Base-by-base conservation (phyloP, 805 yeast genomes). In the Metschnikowia aberdeeniae region DNA sequence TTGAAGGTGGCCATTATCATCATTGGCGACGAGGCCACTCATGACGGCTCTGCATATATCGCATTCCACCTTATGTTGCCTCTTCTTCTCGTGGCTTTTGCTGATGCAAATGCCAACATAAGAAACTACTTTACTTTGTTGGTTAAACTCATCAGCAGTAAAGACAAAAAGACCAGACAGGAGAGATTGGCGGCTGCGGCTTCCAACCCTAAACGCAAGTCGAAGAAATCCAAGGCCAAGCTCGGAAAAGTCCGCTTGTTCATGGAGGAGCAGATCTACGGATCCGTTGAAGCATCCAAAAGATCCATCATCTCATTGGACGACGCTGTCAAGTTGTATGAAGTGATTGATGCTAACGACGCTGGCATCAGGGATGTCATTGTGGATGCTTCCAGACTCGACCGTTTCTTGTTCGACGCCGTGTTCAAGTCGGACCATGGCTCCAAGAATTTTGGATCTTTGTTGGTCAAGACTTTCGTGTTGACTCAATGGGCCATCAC, bases 261-360 rank as follows among this genome's bases (percentile, higher is more conserved):
- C 50, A 61, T 84, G 62, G 74, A 73, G 27, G 71, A 77, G 13
- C 70, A 73, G 37, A 70, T 89, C 12, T 90, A 84, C 58, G 89
- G 84, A 10, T 58, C 68, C 7, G 55, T 56, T 12, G 62, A 70
- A 10, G 70, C 77, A 2, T 56, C 67, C 10, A 66, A 71, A 13
- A 62, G 85, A 41, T 78, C 84, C 22, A 68, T 82, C 43, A 71
- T 87, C 22, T 66, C 83, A 19, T 84, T 89, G 31, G 77, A 77
- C 37, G 96, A 89, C 58, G 79, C 81, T n/a, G 67, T 46, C 66
- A 69, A 24, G 52, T 62, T 45, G 54, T 59, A 31, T 61, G 80
- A 54, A 13, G 42, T 47, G 6, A 49, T 69, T 26, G 46, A 59
- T 13, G 56, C 51, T 7, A 55, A 55, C 26, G 50, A 57, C 12